Evolutionary conservation across 176 grass and related monocot species (phyloP), one percentile per base, ranked within the genome.

Genomic region (Paspalum vaginatum): DNA sequence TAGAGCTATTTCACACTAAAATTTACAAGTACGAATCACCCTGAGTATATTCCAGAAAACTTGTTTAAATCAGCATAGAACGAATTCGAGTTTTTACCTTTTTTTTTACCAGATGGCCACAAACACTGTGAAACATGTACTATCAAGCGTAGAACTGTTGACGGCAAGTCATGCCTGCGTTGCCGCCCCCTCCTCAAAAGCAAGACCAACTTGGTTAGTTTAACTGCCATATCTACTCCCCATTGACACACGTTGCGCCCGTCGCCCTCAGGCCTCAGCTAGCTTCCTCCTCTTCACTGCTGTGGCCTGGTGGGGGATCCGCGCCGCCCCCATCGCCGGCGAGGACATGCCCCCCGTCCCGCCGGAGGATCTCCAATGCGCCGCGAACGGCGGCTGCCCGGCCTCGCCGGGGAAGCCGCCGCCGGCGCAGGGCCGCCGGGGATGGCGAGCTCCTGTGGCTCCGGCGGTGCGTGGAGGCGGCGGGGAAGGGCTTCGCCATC

Each of bases 401-500:
- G 37, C 76, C 24, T 32, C 72, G 66, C 72, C 12, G 61, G 32
- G 14, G 22, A 87, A 80, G 20, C 22, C 39, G 32, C 60, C 60
- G 22, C 53, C 32, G 9, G 10, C 2, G 73, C 76, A 40, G 21
- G 21, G 61, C 39, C 11, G 87, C 42, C 16, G 18, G 43, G 75
- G 80, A 79, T 8, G 76, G 86, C 75, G 86, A 95, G 72, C 88
- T 90, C 61, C 88, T 72, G 72, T 86, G 96, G 90, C 82, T 93
- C 44, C 92, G 90, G 48, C 92, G 96, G 49, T 95, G 86, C 69
- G 38, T 89, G 38, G 95, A 93, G 79, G 96, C 96, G 10, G 77
- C 90, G 14, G 81, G 49, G 8, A 99, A 99, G 84, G 92, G 96
- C 44, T 99, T 99, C 86, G 82, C 88, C 17, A 99, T 99, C 61